Evolutionary conservation across 2,329 filamentous ascomycete genomes (phyloP).

Genomic region (Domatiomyces globalis): DNA sequence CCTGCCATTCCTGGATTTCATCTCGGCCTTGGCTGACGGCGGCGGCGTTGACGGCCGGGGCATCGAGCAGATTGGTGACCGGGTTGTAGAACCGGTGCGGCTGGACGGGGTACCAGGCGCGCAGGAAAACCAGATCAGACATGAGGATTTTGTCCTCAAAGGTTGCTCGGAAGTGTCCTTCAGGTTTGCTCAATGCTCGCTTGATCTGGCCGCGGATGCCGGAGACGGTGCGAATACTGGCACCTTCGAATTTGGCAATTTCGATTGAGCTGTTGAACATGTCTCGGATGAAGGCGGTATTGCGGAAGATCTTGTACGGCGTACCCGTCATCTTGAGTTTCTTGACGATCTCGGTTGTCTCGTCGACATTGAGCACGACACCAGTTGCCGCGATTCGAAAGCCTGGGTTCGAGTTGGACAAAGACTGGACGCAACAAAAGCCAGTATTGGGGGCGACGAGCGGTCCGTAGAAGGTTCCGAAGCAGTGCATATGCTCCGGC

Average conservation of each 20-base stretch:
- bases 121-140: conserved; percentile 88
- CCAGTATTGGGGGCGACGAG: conserved; percentile 91
- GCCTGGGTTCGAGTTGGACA: conserved; percentile 69
- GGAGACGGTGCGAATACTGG: conserved; percentile 87
- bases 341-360: conserved; percentile 95
- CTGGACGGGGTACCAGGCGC: conserved; percentile 93
- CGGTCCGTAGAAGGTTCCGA: conserved; percentile 87
- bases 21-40: conserved; percentile 16
- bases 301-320: conserved; percentile 98
- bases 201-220: conserved; percentile 96
- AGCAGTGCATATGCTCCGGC: conserved; percentile 98
- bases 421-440: conserved; percentile 83
- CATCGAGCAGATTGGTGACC: conserved; percentile 75
- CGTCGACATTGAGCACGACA: conserved; percentile 84
- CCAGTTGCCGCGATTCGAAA: conserved; percentile 93
- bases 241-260: conserved; percentile 96
- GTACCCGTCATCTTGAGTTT: conserved; percentile 92
- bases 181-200: conserved; percentile 78
- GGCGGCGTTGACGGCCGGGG: conserved; percentile 23
- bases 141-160: conserved; percentile 98
- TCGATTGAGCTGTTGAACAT: conserved; percentile 93
- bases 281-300: conserved; percentile 95
- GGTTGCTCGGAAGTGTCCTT: conserved; percentile 89
- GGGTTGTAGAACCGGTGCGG: conserved; percentile 95
- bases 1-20: conserved; percentile 49